These are phyloP conservation scores for Aphanomyces stellatus DNA, from an alignment of 352 stramenopile species.

Conservation along the genomic window DNA sequence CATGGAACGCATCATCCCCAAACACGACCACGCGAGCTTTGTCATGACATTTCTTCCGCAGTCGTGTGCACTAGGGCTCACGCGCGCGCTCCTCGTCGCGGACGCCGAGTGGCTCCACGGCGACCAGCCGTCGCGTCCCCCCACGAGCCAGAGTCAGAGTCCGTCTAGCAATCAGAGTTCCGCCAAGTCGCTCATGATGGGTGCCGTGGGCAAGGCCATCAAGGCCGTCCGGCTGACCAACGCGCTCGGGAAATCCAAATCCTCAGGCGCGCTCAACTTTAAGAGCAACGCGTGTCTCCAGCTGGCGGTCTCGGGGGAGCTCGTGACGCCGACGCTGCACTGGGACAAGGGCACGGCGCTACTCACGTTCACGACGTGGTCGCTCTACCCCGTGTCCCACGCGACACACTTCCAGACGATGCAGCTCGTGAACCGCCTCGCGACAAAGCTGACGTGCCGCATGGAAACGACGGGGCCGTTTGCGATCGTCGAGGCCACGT, in stretches of 20 bases:
- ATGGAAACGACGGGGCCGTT: conserved; percentile 59
- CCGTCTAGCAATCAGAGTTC: background rate
- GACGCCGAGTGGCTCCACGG: conserved; percentile 46
- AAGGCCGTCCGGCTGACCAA: conserved; percentile 60
- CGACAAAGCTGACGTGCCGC: conserved; percentile 55
- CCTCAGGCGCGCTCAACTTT: conserved; percentile 7
- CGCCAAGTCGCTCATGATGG: conserved; percentile 14
- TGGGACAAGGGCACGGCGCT: conserved; percentile 48
- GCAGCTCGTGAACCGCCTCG: conserved; percentile 48
- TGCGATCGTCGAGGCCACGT: conserved; percentile 45
- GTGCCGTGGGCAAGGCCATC: conserved; percentile 54
- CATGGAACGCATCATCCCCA: conserved; percentile 4
- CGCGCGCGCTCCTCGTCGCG: conserved; percentile 43
- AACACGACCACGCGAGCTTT: conserved; percentile 17
- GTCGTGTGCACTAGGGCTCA: conserved; percentile 8
- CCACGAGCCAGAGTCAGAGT: background rate
- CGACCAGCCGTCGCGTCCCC: background rate
- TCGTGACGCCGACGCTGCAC: conserved; percentile 52
- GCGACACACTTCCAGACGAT: conserved; percentile 43
- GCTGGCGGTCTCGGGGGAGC: conserved; percentile 46
- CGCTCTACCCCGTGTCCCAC: conserved; percentile 25
- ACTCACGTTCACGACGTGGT: conserved; percentile 68
- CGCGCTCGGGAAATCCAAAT: conserved; percentile 19
- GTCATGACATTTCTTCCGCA: conserved; percentile 35
- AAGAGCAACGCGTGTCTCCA: conserved; percentile 32